phyloP scores from a whole-genome alignment of 768 basidiomycete genomes.

The Candolleomyces aberdarensis region DNA sequence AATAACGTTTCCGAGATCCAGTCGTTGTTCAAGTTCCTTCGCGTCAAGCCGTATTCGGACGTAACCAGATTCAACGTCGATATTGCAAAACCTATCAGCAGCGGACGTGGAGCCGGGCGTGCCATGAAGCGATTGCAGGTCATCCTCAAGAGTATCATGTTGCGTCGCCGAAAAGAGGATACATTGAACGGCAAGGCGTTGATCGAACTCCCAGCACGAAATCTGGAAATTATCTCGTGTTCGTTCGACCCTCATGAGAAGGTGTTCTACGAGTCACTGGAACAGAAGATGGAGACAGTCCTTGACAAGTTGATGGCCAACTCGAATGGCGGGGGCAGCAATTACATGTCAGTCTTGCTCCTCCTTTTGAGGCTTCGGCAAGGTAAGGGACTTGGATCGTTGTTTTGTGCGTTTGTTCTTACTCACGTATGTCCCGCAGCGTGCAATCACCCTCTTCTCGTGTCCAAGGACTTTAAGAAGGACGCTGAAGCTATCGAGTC shows the following conservation, averaged over 20 bases:
- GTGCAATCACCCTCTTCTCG: conserved; percentile 85
- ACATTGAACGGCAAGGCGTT: conserved; percentile 75
- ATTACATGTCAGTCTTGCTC: conserved; percentile 69
- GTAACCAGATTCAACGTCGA: conserved; percentile 77
- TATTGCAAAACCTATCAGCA: conserved; percentile 79
- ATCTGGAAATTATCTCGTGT: conserved; percentile 70
- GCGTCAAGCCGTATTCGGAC: conserved; percentile 75
- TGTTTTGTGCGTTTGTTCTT: not conserved
- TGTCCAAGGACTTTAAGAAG: conserved; percentile 68
- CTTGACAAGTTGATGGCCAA: conserved; percentile 63
- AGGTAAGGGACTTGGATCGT: conserved; percentile 44
- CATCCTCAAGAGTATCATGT: conserved; percentile 84
- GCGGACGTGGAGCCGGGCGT: conserved; percentile 49
- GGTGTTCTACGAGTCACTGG: conserved; percentile 74
- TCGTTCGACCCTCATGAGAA: conserved; percentile 74
- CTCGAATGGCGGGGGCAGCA: conserved; percentile 47
- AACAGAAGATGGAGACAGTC: conserved; percentile 59
- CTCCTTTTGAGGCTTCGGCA: conserved; percentile 83
- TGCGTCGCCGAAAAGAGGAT: conserved; percentile 79
- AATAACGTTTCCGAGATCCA: conserved; percentile 90
- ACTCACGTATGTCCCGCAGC: conserved; percentile 41
- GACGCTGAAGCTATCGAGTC: conserved; percentile 80
- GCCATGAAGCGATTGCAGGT: conserved; percentile 89
- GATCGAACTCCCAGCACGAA: conserved; percentile 75
- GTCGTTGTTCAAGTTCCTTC: conserved; percentile 86